Conservation (phyloP, 306 rosid species). For the Quercus ilex region DNA sequence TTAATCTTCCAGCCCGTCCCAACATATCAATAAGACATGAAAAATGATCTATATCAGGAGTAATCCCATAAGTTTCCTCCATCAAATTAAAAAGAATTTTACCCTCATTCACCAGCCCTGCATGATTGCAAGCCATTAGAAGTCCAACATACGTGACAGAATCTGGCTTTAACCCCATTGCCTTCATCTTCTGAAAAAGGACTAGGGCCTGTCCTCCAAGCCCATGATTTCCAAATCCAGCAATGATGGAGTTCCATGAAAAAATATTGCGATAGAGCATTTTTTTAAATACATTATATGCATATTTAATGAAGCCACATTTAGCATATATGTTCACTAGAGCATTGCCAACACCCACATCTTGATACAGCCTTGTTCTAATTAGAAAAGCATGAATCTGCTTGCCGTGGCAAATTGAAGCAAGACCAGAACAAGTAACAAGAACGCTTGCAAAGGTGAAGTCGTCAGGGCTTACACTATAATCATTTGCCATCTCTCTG, state of each 20-base stretch:
- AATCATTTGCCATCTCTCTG: constrained; percentile 26
- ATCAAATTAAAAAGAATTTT: constrained; percentile 25
- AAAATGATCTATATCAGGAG: constrained; percentile 31
- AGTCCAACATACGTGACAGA: constrained; percentile 35
- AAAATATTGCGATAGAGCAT: constrained; percentile 27
- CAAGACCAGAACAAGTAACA: constrained; percentile 27
- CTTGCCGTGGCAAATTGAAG: constrained; percentile 35
- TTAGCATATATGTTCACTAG: constrained; percentile 39
- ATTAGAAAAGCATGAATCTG: constrained; percentile 37
- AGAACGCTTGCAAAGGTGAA: constrained; percentile 41
- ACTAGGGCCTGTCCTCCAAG: constrained; percentile 35
- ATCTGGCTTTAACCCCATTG: constrained; percentile 32
- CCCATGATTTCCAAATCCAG: constrained; percentile 43
- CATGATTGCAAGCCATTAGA: constrained; percentile 40
- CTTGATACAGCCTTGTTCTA: constrained; percentile 21
- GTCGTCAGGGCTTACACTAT: constrained; percentile 24
- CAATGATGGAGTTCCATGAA: constrained; percentile 45
- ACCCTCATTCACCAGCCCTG: constrained; percentile 37
- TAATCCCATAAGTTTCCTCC: constrained; percentile 29
- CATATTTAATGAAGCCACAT: constrained; percentile 39
- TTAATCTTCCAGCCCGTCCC: constrained; percentile 40
- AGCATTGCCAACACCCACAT: constrained; percentile 40
- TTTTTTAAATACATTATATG: constrained; percentile 22
- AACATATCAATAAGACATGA: constrained; percentile 48
- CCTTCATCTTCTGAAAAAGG: constrained; percentile 34